These are phyloP conservation scores for Colletotrichum aenigma DNA, from an alignment of 2,329 filamentous ascomycete genomes.

Conservation along the genomic window DNA sequence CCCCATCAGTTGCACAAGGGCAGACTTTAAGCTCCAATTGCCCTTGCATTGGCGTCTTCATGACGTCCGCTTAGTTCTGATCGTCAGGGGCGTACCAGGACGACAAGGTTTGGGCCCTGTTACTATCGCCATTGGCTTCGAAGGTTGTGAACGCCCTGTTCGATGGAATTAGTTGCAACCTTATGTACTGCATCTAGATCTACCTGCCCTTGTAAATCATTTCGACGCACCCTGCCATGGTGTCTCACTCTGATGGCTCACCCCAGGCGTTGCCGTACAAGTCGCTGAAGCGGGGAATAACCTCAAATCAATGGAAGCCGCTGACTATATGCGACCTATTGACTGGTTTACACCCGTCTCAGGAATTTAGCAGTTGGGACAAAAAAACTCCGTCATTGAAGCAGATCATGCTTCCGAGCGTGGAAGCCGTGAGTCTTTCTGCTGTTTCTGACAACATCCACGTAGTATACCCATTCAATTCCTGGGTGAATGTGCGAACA, in stretches of 20 bases:
- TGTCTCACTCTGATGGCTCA: neutral
- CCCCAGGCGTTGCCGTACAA: neutral
- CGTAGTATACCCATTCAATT: no score
- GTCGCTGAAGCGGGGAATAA: neutral
- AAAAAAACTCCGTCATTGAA: neutral
- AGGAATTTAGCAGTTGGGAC: neutral
- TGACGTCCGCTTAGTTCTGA: neutral
- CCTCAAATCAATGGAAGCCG: no score
- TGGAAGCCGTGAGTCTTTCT: neutral
- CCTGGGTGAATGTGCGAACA: neutral
- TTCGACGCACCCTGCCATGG: no score
- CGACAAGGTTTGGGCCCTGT: neutral
- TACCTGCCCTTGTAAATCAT: neutral
- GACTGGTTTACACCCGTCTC: no score
- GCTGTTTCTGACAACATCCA: no score
- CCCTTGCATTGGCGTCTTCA: neutral
- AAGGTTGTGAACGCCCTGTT: neutral
- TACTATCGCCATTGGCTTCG: neutral
- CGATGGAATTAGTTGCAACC: no score
- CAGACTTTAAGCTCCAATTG: neutral
- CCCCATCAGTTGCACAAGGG: neutral
- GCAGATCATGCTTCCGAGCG: neutral
- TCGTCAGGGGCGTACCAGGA: neutral
- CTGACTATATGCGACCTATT: no score
- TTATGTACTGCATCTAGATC: neutral